These are phyloP conservation scores for Stylosanthes scabra DNA, from an alignment of 331 rosid genomes.

Conservation along the genomic window DNA sequence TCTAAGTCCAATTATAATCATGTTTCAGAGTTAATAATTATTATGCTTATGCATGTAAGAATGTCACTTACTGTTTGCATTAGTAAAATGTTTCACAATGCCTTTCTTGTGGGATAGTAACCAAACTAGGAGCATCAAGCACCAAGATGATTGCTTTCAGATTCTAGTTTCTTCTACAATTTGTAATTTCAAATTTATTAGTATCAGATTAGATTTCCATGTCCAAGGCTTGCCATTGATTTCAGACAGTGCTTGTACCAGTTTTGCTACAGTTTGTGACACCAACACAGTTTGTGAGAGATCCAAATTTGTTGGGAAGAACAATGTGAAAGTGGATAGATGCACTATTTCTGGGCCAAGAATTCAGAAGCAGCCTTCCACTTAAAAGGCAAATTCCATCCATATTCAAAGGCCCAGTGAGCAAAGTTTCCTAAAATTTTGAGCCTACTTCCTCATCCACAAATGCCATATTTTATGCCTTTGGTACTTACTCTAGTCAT, in stretches of 20 bases:
- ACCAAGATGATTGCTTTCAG: neutral
- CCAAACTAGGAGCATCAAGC: constrained; percentile 17
- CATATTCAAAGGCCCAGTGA: constrained; percentile 22
- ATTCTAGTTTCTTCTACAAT: constrained; percentile 23
- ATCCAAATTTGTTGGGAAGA: constrained; percentile 10
- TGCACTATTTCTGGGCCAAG: constrained; percentile 35
- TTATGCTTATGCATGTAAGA: neutral
- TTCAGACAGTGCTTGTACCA: constrained; percentile 13
- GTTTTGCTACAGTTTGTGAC: constrained; percentile 2
- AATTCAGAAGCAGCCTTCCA: constrained; percentile 30
- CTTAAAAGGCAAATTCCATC: constrained; percentile 15
- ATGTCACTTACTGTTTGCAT: constrained; percentile 19
- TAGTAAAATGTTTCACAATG: constrained; percentile 34
- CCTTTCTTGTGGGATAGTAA: no score
- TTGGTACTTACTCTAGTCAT: constrained; percentile 7
- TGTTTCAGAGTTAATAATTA: neutral
- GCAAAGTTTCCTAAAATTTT: constrained; percentile 27
- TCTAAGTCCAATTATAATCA: constrained; percentile 18
- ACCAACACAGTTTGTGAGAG: no score
- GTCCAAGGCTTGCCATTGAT: neutral
- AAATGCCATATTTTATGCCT: neutral
- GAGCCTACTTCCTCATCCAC: constrained; percentile 33
- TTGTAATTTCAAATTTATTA: constrained; percentile 12
- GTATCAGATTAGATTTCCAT: constrained; percentile 20
- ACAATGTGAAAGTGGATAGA: constrained; percentile 29